Evolutionary conservation across 805 yeast genomes (phyloP), one percentile per base, ranked within the genome.

Genomic region (Wickerhamomyces hampshirensis): DNA sequence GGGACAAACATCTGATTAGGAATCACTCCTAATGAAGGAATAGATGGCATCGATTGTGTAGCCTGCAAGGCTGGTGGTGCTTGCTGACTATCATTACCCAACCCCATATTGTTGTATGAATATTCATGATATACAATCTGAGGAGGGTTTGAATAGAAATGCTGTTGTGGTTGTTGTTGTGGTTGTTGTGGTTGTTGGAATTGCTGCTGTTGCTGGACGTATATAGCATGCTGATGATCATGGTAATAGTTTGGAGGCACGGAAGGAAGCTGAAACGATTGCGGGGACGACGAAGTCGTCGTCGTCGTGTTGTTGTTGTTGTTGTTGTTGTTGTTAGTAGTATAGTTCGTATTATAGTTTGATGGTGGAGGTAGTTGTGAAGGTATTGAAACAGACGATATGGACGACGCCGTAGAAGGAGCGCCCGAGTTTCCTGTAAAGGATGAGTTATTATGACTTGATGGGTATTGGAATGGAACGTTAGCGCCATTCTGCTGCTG

Each of bases 1-100:
- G 56, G 56, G 38, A 48, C 50, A 17, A 51, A 51, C 5, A 34
- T 40, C 6, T 51, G 52, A 7, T 51, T 51, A 10, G 11, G 15
- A 12, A 12, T 3, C 15, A 17, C 26, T 11, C 24, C 10, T 8
- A 19, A 13, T 18, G 28, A 13, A 23, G 33, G 7, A 16, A 13
- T 15, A 6, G 19, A 6, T 6, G 33, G 23, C 18, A 7, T 13
- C 19, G 26, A 6, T 11, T 11, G 12, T n/a, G 14, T 14, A 11
- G 18, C 15, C 26, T 26, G 30, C 18, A 17, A 27, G 3, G 6
- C 26, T 9, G 5, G 34, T 15, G 14, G 28, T 9, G 8, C 28
- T 7, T 26, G 30, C 13, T 24, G 34, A 7, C 18, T 16, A 21
- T 21, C 24, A 21, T 21, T 7, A 21, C 24, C 24, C 11, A 21